A percentile compares a stretch with the other conserved stretches of the same genome.
These are phyloP conservation scores for Elaeagnus macrophylla DNA, from an alignment of 306 rosid genomes.

Conservation along the genomic window DNA sequence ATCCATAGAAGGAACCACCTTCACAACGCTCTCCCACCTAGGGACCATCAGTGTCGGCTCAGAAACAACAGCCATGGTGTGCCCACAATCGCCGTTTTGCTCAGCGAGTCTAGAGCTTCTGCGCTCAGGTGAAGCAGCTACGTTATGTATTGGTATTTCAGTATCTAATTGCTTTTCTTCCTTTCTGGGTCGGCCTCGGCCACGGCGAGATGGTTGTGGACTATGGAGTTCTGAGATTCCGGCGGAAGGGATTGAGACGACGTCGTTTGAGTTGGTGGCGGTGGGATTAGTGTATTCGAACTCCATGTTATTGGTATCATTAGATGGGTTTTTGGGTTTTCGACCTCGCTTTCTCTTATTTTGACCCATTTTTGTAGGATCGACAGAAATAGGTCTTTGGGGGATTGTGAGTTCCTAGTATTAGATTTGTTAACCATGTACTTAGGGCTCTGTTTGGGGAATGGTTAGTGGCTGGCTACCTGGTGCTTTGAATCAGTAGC, in stretches of 20 bases:
- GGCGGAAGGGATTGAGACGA: constrained; percentile 15
- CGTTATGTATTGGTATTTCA: constrained; percentile 6
- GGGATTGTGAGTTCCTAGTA: not conserved
- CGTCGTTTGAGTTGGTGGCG: constrained; percentile 19
- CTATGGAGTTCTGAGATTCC: constrained; percentile 13
- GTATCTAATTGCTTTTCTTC: constrained; percentile 3
- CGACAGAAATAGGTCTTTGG: not conserved
- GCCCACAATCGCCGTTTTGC: constrained; percentile 31
- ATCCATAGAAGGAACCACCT: constrained; percentile 67
- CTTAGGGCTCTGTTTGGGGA: not conserved
- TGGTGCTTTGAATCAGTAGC: not conserved
- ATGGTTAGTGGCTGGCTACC: not conserved
- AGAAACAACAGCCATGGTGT: constrained; percentile 1
- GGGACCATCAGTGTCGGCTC: constrained; percentile 28
- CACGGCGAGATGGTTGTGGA: constrained; percentile 22
- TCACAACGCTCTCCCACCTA: constrained; percentile 33
- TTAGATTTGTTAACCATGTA: not conserved
- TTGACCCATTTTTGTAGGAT: constrained; percentile 29
- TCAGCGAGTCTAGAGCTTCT: constrained; percentile 33
- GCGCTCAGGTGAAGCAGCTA: constrained; percentile 24
- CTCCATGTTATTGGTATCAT: constrained; percentile 15
- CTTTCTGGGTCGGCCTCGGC: constrained; percentile 40
- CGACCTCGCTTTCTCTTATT: constrained; percentile 46
- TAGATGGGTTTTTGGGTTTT: constrained; percentile 30
- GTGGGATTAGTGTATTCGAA: constrained; percentile 14